Conservation (phyloP, 768 basidiomycete genomes). For the Pleurotus sapidus region DNA sequence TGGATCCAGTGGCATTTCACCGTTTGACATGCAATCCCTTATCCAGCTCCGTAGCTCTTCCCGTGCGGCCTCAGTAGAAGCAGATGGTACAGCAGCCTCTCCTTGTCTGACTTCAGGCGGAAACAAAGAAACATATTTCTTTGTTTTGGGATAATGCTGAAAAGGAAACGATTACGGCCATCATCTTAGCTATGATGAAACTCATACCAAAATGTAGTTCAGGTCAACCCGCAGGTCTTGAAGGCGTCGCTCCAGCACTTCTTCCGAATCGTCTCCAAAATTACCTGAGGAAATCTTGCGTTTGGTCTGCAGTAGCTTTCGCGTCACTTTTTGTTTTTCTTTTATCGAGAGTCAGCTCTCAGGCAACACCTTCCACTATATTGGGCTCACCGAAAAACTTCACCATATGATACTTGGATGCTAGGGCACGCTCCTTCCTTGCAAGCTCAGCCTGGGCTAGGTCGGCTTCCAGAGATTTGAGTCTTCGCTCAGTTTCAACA, state of each 20-base stretch:
- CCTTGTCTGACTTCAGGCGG: conserved; percentile 60
- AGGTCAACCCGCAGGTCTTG: conserved; percentile 76
- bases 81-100: conserved; percentile 18
- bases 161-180: background rate
- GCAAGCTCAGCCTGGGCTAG: conserved; percentile 59
- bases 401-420: conserved; percentile 80
- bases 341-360: background rate
- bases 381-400: conserved; percentile 85
- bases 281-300: conserved; percentile 37
- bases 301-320: conserved; percentile 73
- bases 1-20: conserved; percentile 58
- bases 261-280: conserved; percentile 28
- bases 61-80: conserved; percentile 46
- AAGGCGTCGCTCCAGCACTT: conserved; percentile 46
- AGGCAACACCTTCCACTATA: too few species aligned
- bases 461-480: conserved; percentile 74
- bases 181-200: background rate
- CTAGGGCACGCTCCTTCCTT: conserved; percentile 70
- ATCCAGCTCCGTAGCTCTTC: conserved; percentile 61
- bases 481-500: conserved; percentile 75
- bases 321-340: conserved; percentile 87
- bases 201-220: conserved; percentile 79
- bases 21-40: conserved; percentile 53
- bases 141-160: conserved; percentile 82
- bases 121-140: conserved; percentile 90